phyloP scores from a whole-genome alignment of 1,284 basidiomycete species.

The Coniophora puteana region DNA sequence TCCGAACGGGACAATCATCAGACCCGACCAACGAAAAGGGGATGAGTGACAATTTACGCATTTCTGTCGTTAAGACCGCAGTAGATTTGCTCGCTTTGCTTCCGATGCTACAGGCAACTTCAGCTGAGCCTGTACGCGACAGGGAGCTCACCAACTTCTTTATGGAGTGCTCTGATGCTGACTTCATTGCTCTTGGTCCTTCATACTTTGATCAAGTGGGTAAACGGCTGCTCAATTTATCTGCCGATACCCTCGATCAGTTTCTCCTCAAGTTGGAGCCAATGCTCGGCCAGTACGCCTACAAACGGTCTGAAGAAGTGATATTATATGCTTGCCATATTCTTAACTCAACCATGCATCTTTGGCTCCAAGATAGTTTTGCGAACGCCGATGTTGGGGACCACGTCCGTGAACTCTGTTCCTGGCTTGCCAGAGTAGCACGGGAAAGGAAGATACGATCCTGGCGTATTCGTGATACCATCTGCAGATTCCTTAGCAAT shows the following conservation, averaged over 20 bases:
- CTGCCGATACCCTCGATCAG: conserved; percentile 42
- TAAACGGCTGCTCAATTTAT: conserved; percentile 53
- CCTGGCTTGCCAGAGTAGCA: conserved; percentile 48
- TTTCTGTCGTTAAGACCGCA: conserved; percentile 48
- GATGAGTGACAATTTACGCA: conserved; percentile 28
- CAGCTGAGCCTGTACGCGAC: conserved; percentile 59
- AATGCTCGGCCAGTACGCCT: conserved; percentile 56
- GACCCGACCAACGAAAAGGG: conserved; percentile 22
- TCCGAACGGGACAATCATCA: conserved; percentile 38
- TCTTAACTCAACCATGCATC: conserved; percentile 57
- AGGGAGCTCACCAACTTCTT: conserved; percentile 60
- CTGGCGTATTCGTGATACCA: conserved; percentile 68
- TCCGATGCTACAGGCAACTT: conserved; percentile 57
- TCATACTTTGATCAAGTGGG: conserved; percentile 55
- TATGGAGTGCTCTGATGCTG: conserved; percentile 44
- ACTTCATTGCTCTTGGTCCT: conserved; percentile 56
- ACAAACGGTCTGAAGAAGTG: conserved; percentile 51
- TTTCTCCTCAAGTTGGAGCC: conserved; percentile 54
- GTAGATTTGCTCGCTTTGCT: conserved; percentile 51
- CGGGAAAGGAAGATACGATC: conserved; percentile 43
- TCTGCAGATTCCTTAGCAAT: conserved; percentile 62
- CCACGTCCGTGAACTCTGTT: conserved; percentile 46
- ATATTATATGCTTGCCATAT: conserved; percentile 58
- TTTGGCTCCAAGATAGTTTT: conserved; percentile 54
- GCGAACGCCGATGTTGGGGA: conserved; percentile 37